Percentiles rank a stretch among this genome's conserved stretches.
These are phyloP conservation scores for Conidiobolus incongruus DNA, from an alignment of 371 early-diverging fungal species.

Conservation along the genomic window DNA sequence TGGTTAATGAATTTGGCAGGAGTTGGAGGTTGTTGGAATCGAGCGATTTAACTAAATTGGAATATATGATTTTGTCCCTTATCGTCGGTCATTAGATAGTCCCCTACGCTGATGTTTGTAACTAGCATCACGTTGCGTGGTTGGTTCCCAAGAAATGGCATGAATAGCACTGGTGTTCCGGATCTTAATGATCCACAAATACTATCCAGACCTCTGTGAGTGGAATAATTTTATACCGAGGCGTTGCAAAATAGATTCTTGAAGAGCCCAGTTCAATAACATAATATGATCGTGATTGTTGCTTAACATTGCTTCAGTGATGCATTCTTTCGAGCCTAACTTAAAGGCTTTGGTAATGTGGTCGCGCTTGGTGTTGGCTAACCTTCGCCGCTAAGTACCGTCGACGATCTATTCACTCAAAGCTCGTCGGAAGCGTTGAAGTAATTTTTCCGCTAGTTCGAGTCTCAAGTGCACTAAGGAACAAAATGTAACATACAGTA, in stretches of 20 bases:
- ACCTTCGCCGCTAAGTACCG: slow-evolving; percentile 3
- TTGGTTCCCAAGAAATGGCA: slow-evolving; percentile 4
- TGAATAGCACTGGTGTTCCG: not conserved
- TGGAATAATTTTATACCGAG: slow-evolving; percentile 1
- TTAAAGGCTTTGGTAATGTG: not conserved
- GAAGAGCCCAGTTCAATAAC: not conserved
- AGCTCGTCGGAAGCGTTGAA: not conserved
- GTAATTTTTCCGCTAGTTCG: not conserved
- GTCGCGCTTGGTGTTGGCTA: not conserved
- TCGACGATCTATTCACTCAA: not conserved
- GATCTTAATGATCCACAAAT: not conserved
- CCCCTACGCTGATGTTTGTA: not conserved
- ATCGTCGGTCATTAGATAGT: not conserved
- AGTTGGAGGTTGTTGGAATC: not conserved
- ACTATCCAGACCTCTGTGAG: slow-evolving; percentile 5
- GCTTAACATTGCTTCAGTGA: not conserved
- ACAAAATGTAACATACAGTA: not conserved
- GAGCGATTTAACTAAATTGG: not conserved
- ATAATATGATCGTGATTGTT: not conserved
- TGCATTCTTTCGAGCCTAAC: not conserved
- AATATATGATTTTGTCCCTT: no score
- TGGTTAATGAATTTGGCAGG: not conserved
- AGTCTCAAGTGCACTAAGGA: not conserved
- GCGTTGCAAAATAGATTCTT: slow-evolving; percentile 3
- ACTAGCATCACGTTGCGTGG: slow-evolving; percentile 1